Evolutionary conservation across 306 rosid species (phyloP).

Genomic region (Quercus mongolica): DNA sequence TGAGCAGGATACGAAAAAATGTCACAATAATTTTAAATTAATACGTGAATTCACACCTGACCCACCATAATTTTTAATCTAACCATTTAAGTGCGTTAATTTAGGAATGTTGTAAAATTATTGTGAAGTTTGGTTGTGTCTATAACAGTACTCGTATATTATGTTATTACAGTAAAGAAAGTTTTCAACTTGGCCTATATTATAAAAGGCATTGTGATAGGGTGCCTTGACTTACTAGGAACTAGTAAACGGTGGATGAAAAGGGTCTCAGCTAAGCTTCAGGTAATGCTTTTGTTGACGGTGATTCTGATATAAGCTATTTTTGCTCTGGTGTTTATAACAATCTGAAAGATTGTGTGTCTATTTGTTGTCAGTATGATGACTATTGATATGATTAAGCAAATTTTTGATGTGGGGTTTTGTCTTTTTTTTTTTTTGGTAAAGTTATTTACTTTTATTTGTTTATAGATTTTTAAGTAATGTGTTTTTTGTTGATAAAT

Average conservation of each 20-base stretch:
- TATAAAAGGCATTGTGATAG: background rate
- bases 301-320: background rate
- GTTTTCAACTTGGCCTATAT: background rate
- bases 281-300: background rate
- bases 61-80: too few species aligned
- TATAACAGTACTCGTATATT: too few species aligned
- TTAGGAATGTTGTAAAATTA: too few species aligned
- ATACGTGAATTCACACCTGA: too few species aligned
- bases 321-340: background rate
- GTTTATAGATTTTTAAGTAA: background rate
- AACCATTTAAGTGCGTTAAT: too few species aligned
- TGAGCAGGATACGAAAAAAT: too few species aligned
- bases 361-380: background rate
- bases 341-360: too few species aligned
- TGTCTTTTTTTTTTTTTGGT: too few species aligned
- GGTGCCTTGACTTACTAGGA: background rate
- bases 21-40: too few species aligned
- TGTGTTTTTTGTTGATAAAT: background rate
- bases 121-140: too few species aligned
- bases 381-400: background rate
- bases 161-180: background rate
- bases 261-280: background rate
- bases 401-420: background rate
- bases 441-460: background rate
- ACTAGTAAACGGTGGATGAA: background rate